Percentiles rank a stretch among this genome's conserved stretches.
Evolutionary conservation across 768 basidiomycete species (phyloP).

Genomic region (Mycena floridula): DNA sequence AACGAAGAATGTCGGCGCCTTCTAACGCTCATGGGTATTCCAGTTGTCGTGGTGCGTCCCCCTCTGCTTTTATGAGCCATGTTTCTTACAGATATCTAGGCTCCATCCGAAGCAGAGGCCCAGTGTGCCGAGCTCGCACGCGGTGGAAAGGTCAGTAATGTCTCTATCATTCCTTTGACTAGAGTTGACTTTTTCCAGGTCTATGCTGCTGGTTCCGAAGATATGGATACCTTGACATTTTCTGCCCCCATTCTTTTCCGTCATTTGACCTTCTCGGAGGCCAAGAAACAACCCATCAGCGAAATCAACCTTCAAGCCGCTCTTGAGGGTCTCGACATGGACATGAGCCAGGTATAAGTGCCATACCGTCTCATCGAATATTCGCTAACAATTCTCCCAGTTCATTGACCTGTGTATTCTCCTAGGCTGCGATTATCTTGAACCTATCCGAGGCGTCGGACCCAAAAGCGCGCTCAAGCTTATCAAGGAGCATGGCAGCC

Average conservation of each 20-base stretch:
- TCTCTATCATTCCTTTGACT: neutral
- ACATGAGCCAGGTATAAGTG: constrained; percentile 72
- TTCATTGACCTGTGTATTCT: constrained; percentile 96
- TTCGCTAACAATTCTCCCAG: constrained; percentile 32
- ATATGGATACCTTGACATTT: constrained; percentile 99
- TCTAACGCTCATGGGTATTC: constrained; percentile 93
- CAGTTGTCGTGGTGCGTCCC: constrained; percentile 74
- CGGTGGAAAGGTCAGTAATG: constrained; percentile 68
- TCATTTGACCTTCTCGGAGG: constrained; percentile 96
- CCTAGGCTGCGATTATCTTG: constrained; percentile 96
- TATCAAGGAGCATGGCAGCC: constrained; percentile 70
- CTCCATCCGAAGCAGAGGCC: constrained; percentile 97
- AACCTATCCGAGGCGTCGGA: constrained; percentile 96
- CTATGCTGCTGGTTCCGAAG: constrained; percentile 96
- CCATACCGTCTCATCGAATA: neutral
- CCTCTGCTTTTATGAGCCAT: neutral
- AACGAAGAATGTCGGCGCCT: constrained; percentile 92
- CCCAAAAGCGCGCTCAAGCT: constrained; percentile 95
- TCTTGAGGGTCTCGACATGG: constrained; percentile 85
- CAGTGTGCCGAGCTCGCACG: constrained; percentile 98
- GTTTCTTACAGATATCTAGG: constrained; percentile 39
- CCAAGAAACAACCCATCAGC: constrained; percentile 93
- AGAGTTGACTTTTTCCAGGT: constrained; percentile 45
- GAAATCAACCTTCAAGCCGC: constrained; percentile 82
- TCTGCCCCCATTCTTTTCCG: constrained; percentile 86